phyloP scores from a whole-genome alignment of 768 basidiomycete species.

The Lactifluus pinguis region DNA sequence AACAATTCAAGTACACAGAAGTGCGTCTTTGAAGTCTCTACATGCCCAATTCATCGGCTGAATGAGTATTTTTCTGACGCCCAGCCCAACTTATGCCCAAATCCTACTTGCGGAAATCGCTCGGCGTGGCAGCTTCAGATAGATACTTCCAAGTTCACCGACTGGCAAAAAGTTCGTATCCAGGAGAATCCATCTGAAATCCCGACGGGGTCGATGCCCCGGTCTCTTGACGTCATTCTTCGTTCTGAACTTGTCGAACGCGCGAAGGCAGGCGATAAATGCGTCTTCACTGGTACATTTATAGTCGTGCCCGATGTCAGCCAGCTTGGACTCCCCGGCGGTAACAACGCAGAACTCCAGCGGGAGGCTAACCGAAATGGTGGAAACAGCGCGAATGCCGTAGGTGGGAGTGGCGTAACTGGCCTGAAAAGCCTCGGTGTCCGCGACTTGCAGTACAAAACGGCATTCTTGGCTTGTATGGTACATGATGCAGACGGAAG shows the following conservation, averaged over 20 bases:
- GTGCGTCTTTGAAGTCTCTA: constrained; percentile 31
- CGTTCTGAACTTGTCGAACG: constrained; percentile 94
- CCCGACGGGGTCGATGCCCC: constrained; percentile 96
- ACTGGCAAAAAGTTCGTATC: constrained; percentile 99
- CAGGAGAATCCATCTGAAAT: constrained; percentile 99
- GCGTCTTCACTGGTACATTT: constrained; percentile 95
- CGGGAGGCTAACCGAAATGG: constrained; percentile 69
- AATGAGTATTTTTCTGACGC: not conserved
- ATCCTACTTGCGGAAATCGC: constrained; percentile 88
- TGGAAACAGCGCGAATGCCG: constrained; percentile 48
- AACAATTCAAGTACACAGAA: constrained; percentile 99
- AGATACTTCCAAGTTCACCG: constrained; percentile 92
- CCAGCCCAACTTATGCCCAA: constrained; percentile 89
- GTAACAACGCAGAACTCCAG: constrained; percentile 84
- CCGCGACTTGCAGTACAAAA: constrained; percentile 94
- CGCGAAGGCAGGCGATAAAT: constrained; percentile 99
- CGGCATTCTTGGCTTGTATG: constrained; percentile 97
- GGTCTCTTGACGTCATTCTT: constrained; percentile 91
- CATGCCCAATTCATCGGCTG: constrained; percentile 5
- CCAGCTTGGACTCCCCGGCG: constrained; percentile 90
- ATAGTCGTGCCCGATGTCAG: constrained; percentile 98
- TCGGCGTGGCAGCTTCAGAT: constrained; percentile 89
- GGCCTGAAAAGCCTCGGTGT: constrained; percentile 93
- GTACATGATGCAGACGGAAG: constrained; percentile 84
- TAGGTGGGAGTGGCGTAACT: constrained; percentile 77